phyloP scores from a whole-genome alignment of 164 flowering plant species.

The Taxillus chinensis region DNA sequence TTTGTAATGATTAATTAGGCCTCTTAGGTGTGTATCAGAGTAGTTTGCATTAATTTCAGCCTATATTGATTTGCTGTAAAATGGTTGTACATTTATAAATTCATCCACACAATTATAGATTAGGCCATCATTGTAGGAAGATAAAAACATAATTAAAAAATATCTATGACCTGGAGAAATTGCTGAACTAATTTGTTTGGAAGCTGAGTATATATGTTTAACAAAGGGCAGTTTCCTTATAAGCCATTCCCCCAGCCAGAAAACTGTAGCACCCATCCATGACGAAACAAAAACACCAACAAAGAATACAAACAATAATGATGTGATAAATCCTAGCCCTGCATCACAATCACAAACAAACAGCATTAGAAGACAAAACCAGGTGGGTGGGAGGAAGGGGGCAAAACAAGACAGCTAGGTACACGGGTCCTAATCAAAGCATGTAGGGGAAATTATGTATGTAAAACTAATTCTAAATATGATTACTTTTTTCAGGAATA shows the following conservation, averaged over 20 bases:
- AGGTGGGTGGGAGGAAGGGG: background rate
- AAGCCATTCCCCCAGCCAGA: conserved; percentile 82
- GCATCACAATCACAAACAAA: conserved; percentile 17
- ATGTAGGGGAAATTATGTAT: too few relatives aligned
- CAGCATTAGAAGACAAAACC: conserved; percentile 1
- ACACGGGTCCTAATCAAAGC: too few relatives aligned
- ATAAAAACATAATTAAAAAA: background rate
- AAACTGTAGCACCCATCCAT: conserved; percentile 76
- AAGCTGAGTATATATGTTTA: conserved; percentile 72
- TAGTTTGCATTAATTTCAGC: too few relatives aligned
- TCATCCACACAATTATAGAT: background rate
- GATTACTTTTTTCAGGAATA: too few relatives aligned
- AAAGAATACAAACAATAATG: conserved; percentile 62
- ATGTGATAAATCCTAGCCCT: conserved; percentile 89
- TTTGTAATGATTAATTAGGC: too few relatives aligned
- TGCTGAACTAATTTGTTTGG: conserved; percentile 84
- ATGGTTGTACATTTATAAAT: background rate
- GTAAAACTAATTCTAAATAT: too few relatives aligned
- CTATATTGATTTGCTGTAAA: too few relatives aligned
- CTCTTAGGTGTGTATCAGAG: too few relatives aligned
- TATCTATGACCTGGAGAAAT: conserved; percentile 63
- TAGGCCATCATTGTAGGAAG: background rate
- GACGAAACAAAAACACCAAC: conserved; percentile 84
- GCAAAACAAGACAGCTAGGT: too few relatives aligned
- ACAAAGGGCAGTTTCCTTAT: conserved; percentile 80